phyloP scores from a whole-genome alignment of 305 asterid genomes.

The Rubia occidens region DNA sequence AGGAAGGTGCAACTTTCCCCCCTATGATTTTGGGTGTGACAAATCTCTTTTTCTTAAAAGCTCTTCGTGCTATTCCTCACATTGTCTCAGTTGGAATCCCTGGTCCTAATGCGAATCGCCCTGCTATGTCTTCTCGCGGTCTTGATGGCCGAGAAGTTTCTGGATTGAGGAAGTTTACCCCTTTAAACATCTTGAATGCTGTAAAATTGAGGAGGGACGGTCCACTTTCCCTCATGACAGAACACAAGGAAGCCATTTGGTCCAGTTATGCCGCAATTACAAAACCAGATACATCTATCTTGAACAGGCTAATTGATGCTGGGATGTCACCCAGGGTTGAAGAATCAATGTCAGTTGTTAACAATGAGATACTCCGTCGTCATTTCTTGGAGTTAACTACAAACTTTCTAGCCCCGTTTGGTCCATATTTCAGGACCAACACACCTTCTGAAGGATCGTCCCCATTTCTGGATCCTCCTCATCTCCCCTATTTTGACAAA shows the following conservation, averaged over 20 bases:
- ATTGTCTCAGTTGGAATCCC: slow-evolving; percentile 86
- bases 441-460: slow-evolving; percentile 89
- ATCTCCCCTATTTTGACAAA: slow-evolving; percentile 61
- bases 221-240: slow-evolving; percentile 86
- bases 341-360: slow-evolving; percentile 98
- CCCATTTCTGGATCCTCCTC: slow-evolving; percentile 83
- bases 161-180: slow-evolving; percentile 60
- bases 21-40: slow-evolving; percentile 89
- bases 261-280: slow-evolving; percentile 65
- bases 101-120: slow-evolving; percentile 43
- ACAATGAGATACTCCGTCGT: slow-evolving; percentile 88
- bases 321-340: slow-evolving; percentile 96
- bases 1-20: slow-evolving; percentile 61
- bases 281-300: slow-evolving; percentile 84
- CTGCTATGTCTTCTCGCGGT: slow-evolving; percentile 37
- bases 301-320: slow-evolving; percentile 93
- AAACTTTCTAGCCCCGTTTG: slow-evolving; percentile 94
- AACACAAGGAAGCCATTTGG: slow-evolving; percentile 93
- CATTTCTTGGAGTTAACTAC: slow-evolving; percentile 97
- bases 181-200: slow-evolving; percentile 72
- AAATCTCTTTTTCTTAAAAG: slow-evolving; percentile 81
- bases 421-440: slow-evolving; percentile 76
- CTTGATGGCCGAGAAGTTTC: slow-evolving; percentile 43
- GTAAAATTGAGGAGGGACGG: slow-evolving; percentile 88
- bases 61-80: slow-evolving; percentile 85